Base-by-base conservation (phyloP, 768 basidiomycete species). In the Cystobasidium ongulense region DNA sequence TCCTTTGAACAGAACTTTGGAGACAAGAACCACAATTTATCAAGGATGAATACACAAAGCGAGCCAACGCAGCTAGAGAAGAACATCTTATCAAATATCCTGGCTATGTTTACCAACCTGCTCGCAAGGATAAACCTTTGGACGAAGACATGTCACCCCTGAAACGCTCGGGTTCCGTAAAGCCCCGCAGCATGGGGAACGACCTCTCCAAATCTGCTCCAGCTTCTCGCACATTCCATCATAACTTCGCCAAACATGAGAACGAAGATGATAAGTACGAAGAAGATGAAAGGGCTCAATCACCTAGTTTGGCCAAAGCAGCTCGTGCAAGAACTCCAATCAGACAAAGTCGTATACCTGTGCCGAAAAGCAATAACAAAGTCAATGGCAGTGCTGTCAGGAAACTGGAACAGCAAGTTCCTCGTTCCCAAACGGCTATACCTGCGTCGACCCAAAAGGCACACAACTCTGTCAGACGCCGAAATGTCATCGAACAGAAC, bases 61-160 rank as follows among this genome's bases (percentile, higher is more conserved):
- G 25, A 11, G 57, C 57, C 2, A 31, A 59, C 23, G 4, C 17
- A 59, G 57, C 57, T 31, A 59, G 57, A 35, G 57, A 59, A 35
- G 57, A 59, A 21, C 57, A 59, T 59, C 33, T 59, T 15, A 59
- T 59, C 57, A 27, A 29, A 23, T 59, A 59, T 35, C 57, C 57
- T 15, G 57, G 57, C 33, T 59, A 59, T 59, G 23, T 59, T 11
- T 59, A 59, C 21, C 57, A 59, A 21, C 57, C 57, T 7, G 5
- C 57, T 13, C 57, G 57, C 21, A 59, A 59, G 27, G 33, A 59
- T 29, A 27, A 35, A 27, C 21, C 57, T 15, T 31, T 21, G 25
- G 57, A 59, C 29, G 57, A 59, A 29, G 33, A 59, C 11, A 1
- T 21, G 17, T 59, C 57, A 21, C 57, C 57, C 17, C 57, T 59